A percentile compares a stretch with the other conserved stretches of the same genome.
Conservation (phyloP, 805 yeast genomes). For the Nakazawaea ernobii region DNA sequence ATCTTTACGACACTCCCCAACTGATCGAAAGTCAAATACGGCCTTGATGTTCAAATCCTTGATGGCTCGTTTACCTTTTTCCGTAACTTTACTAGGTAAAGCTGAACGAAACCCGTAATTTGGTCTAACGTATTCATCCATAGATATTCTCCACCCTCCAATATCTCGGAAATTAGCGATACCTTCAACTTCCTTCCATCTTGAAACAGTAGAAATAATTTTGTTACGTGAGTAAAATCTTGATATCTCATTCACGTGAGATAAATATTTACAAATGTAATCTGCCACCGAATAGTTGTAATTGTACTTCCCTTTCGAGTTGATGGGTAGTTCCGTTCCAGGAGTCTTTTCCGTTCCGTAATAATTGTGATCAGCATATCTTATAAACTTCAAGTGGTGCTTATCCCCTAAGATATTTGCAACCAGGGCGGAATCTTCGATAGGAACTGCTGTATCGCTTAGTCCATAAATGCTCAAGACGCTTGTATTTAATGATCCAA, state of each 20-base stretch:
- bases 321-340: conserved; percentile 38
- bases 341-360: conserved; percentile 43
- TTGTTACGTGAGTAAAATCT: conserved; percentile 40
- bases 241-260: conserved; percentile 38
- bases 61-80: conserved; percentile 37
- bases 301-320: conserved; percentile 43
- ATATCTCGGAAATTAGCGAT: conserved; percentile 70
- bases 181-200: conserved; percentile 65
- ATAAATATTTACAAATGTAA: conserved; percentile 38
- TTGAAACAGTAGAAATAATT: conserved; percentile 33
- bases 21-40: conserved; percentile 65
- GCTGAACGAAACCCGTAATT: conserved; percentile 62
- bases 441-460: conserved; percentile 60
- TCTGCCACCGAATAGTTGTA: conserved; percentile 51
- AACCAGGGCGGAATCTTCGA: conserved; percentile 53
- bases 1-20: conserved; percentile 42
- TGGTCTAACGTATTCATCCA: conserved; percentile 39
- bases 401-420: conserved; percentile 54
- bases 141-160: conserved; percentile 63
- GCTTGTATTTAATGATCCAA: conserved; percentile 16
- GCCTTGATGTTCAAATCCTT: conserved; percentile 40
- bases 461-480: conserved; percentile 70
- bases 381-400: conserved; percentile 51
- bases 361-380: conserved; percentile 77
- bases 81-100: conserved; percentile 46